Evolutionary conservation across 1,284 basidiomycete species (phyloP).

Genomic region (Tilletiaria anomala): DNA sequence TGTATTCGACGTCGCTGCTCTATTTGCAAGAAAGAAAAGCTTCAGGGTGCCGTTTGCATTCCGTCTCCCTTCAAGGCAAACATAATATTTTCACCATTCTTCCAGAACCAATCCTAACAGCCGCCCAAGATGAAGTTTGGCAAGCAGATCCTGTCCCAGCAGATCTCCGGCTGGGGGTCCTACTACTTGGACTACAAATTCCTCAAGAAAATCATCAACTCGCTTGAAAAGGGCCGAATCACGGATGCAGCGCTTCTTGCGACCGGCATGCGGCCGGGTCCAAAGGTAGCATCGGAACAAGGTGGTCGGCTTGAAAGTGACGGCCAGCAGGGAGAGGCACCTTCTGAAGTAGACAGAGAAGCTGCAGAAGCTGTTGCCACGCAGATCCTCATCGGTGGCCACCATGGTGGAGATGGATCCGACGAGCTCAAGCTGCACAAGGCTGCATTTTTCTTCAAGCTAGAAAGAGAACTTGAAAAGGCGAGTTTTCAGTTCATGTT

Average conservation of each 20-base stretch:
- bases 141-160: slow-evolving; percentile 90
- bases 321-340: neutral
- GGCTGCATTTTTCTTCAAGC: slow-evolving; percentile 96
- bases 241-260: slow-evolving; percentile 77
- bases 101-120: neutral
- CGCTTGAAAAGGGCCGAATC: slow-evolving; percentile 77
- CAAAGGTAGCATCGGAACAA: slow-evolving; percentile 3
- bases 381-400: slow-evolving; percentile 21
- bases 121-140: slow-evolving; percentile 61
- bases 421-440: slow-evolving; percentile 56
- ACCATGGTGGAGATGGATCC: too few relatives aligned
- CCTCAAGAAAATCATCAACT: slow-evolving; percentile 96
- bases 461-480: slow-evolving; percentile 95
- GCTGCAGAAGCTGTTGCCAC: neutral
- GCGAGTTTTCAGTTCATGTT: slow-evolving; percentile 41
- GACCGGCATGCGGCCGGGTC: slow-evolving; percentile 57
- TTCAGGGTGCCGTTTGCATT: too few relatives aligned
- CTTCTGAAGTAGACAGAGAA: neutral
- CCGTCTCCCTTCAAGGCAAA: too few relatives aligned
- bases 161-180: slow-evolving; percentile 88
- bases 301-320: neutral
- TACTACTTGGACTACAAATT: slow-evolving; percentile 99
- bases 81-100: too few relatives aligned
- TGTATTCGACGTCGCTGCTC: too few relatives aligned
- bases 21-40: too few relatives aligned